Evolutionary conservation across 2,329 filamentous ascomycete species (phyloP).

Genomic region (Huntiella decipiens): DNA sequence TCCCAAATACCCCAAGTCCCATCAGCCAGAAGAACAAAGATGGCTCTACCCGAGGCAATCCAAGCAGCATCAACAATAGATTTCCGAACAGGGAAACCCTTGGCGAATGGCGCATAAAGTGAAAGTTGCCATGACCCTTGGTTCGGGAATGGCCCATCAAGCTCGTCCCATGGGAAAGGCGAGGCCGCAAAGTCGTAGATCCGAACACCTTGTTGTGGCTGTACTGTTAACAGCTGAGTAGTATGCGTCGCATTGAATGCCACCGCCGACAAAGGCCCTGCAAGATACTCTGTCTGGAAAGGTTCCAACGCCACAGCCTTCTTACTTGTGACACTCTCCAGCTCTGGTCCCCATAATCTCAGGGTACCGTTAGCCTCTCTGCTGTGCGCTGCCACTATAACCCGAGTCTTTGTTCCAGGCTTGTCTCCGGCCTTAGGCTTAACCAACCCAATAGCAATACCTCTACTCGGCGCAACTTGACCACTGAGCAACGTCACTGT

Average conservation of each 20-base stretch:
- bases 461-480: constrained; percentile 32
- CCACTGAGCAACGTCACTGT: constrained; percentile 34
- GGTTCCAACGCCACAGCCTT: constrained; percentile 22
- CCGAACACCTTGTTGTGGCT: constrained; percentile 35
- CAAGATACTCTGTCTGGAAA: constrained; percentile 42
- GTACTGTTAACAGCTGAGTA: constrained; percentile 38
- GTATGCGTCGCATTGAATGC: constrained; percentile 41
- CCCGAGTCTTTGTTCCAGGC: constrained; percentile 20
- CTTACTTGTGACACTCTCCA: constrained; percentile 21
- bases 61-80: constrained; percentile 43
- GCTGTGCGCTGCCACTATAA: constrained; percentile 41
- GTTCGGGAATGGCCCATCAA: constrained; percentile 30
- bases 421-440: constrained; percentile 21
- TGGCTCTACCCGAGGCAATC: constrained; percentile 39
- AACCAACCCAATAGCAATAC: constrained; percentile 34
- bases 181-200: constrained; percentile 42
- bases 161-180: constrained; percentile 32
- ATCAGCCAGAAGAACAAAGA: constrained; percentile 39
- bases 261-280: constrained; percentile 33
- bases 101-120: constrained; percentile 37
- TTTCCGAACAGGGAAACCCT: constrained; percentile 32
- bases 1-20: constrained; percentile 54
- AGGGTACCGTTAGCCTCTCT: constrained; percentile 39
- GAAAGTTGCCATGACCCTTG: constrained; percentile 48
- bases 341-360: constrained; percentile 36